phyloP scores from a whole-genome alignment of 1,284 basidiomycete species.

The Ustilago xerochloae region DNA sequence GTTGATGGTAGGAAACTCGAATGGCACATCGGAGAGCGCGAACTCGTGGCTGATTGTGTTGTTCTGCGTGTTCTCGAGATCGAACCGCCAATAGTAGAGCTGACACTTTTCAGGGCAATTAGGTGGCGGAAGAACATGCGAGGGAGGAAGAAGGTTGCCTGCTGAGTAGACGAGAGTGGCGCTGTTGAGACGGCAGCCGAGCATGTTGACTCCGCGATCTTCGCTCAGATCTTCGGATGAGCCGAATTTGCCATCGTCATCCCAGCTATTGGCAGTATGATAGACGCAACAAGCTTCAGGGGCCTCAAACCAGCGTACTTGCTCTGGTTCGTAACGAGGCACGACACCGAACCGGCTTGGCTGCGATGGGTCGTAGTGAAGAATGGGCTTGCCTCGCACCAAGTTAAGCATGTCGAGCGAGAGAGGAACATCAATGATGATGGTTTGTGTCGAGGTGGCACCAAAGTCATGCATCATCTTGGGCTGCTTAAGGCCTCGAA shows the following conservation, averaged over 20 bases:
- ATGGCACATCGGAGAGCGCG: slow-evolving; percentile 70
- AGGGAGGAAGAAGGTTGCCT: slow-evolving; percentile 68
- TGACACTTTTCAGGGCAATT: slow-evolving; percentile 70
- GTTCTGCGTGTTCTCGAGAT: slow-evolving; percentile 11
- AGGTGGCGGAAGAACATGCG: slow-evolving; percentile 58
- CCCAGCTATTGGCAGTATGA: slow-evolving; percentile 72
- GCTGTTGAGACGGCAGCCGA: slow-evolving; percentile 71
- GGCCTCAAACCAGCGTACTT: slow-evolving; percentile 69
- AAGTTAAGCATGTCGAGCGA: slow-evolving; percentile 71
- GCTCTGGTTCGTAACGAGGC: slow-evolving; percentile 68
- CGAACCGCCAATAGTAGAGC: slow-evolving; percentile 71
- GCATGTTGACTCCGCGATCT: slow-evolving; percentile 64
- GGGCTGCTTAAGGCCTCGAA: slow-evolving; percentile 60
- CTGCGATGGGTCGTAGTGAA: slow-evolving; percentile 69
- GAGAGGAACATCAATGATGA: slow-evolving; percentile 71
- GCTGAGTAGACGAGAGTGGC: slow-evolving; percentile 72
- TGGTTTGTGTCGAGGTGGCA: slow-evolving; percentile 68
- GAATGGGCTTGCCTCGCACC: slow-evolving; percentile 69
- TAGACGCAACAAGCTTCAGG: slow-evolving; percentile 71
- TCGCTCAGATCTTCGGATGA: slow-evolving; percentile 1
- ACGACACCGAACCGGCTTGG: slow-evolving; percentile 71
- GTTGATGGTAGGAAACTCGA: slow-evolving; percentile 71
- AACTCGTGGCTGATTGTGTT: slow-evolving; percentile 69
- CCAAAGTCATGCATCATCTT: slow-evolving; percentile 73
- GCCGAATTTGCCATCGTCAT: slow-evolving; percentile 59